These are phyloP conservation scores for Vigna radiata DNA, from an alignment of 306 rosid genomes.

Conservation along the genomic window DNA sequence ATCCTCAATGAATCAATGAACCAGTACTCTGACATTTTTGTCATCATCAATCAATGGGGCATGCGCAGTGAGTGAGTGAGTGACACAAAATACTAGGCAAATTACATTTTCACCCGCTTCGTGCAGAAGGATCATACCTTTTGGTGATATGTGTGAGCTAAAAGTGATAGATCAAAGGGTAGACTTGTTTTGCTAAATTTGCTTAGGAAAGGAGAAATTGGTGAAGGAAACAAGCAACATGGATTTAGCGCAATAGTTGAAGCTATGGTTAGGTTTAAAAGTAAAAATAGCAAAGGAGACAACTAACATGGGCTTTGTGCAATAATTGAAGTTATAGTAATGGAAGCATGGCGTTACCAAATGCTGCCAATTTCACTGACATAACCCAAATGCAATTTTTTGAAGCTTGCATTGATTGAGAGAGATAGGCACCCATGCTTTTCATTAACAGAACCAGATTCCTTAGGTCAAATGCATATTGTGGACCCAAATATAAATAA, in stretches of 20 bases:
- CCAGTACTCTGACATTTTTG: conserved; percentile 61
- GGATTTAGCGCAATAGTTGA: no score
- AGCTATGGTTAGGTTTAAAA: no score
- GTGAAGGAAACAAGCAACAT: no score
- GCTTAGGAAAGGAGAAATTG: not conserved
- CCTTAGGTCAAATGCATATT: conserved; percentile 47
- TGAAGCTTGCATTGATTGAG: conserved; percentile 7
- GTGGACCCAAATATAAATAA: conserved; percentile 46
- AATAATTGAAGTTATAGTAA: conserved; percentile 45
- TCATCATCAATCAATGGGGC: conserved; percentile 58
- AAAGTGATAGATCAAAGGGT: not conserved
- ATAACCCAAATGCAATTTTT: conserved; percentile 32
- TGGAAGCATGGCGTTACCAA: conserved; percentile 42
- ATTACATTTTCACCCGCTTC: conserved; percentile 38
- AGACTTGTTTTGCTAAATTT: conserved; percentile 26
- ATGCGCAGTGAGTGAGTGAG: conserved; percentile 53
- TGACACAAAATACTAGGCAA: conserved; percentile 48
- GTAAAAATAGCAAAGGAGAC: conserved; percentile 26
- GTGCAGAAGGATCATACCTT: conserved; percentile 31
- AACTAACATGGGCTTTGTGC: conserved; percentile 40
- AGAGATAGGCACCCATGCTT: conserved; percentile 26
- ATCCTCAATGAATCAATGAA: conserved; percentile 45
- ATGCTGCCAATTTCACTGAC: conserved; percentile 29
- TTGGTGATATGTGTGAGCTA: not conserved
- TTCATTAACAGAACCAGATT: conserved; percentile 44